Evolutionary conservation across 208 protist genomes (phyloP).

Genomic region (Naegleria gruberi): DNA sequence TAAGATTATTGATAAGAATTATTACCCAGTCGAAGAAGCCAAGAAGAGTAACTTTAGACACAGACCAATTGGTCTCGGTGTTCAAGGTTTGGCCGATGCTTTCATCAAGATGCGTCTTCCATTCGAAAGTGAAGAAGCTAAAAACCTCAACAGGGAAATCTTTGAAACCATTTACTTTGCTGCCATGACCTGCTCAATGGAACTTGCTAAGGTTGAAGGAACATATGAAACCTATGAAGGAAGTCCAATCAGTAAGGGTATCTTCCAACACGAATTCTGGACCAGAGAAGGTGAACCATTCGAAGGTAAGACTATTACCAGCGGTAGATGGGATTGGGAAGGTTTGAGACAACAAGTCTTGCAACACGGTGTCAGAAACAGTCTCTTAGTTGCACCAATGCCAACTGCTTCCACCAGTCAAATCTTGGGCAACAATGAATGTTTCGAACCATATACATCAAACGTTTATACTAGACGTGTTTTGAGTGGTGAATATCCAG

Average conservation of each 20-base stretch:
- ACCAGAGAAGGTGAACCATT: slow-evolving; percentile 50
- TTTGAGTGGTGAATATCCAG: slow-evolving; percentile 95
- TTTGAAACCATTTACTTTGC: slow-evolving; percentile 99
- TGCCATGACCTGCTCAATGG: slow-evolving; percentile 68
- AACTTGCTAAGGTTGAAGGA: slow-evolving; percentile 82
- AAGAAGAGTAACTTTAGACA: slow-evolving; percentile 86
- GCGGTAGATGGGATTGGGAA: slow-evolving; percentile 88
- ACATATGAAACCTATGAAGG: slow-evolving; percentile 86
- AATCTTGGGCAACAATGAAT: slow-evolving; percentile 99
- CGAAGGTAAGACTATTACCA: not conserved
- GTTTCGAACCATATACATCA: slow-evolving; percentile 98
- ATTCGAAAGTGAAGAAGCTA: slow-evolving; percentile 81
- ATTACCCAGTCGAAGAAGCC: slow-evolving; percentile 93
- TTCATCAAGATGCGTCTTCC: slow-evolving; percentile 89
- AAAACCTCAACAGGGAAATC: slow-evolving; percentile 90
- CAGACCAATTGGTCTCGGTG: slow-evolving; percentile 95
- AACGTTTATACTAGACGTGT: slow-evolving; percentile 97
- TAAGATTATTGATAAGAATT: slow-evolving; percentile 96
- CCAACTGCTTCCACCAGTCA: slow-evolving; percentile 99
- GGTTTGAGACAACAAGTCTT: slow-evolving; percentile 73
- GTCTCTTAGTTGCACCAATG: slow-evolving; percentile 96
- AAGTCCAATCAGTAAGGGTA: slow-evolving; percentile 83
- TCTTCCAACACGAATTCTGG: slow-evolving; percentile 99
- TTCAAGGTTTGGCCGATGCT: slow-evolving; percentile 96
- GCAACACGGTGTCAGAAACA: slow-evolving; percentile 90